A percentile compares a stretch with the other conserved stretches of the same genome.
phyloP scores from a whole-genome alignment of 2,329 filamentous ascomycete species.

The Colletotrichum noveboracense region DNA sequence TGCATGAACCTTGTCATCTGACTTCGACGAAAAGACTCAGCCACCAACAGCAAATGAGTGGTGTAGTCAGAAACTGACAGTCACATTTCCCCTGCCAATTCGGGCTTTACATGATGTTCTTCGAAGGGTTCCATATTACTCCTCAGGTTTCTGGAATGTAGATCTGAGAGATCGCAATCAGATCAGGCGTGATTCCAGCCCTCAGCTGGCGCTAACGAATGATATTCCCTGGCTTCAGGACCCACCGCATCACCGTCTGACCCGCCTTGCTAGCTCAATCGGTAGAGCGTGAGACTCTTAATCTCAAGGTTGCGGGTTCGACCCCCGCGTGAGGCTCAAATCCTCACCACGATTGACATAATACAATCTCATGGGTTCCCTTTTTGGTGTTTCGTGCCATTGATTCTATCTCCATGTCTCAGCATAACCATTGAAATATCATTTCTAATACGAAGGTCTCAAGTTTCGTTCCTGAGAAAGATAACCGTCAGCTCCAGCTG shows the following conservation, averaged over 20 bases:
- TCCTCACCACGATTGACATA: background rate
- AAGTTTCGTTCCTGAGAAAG: background rate
- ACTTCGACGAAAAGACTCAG: background rate
- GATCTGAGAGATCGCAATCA: background rate
- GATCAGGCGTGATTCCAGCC: background rate
- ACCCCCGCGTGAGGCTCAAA: slow-evolving; percentile 30
- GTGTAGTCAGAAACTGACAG: background rate
- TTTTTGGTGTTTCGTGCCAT: background rate
- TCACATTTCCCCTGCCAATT: background rate
- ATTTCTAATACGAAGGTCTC: background rate
- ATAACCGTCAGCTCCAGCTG: background rate
- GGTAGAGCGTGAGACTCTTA: slow-evolving; percentile 78
- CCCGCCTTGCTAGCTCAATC: slow-evolving; percentile 64
- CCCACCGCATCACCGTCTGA: background rate
- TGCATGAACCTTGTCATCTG: background rate
- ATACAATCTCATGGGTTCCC: background rate
- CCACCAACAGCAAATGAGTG: background rate
- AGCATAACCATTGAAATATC: background rate
- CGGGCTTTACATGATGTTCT: background rate
- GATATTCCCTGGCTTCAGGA: rapidly evolving
- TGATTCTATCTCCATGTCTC: background rate
- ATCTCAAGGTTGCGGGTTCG: slow-evolving; percentile 27
- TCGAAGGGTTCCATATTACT: background rate
- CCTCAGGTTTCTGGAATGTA: background rate
- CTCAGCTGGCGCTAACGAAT: background rate